Evolutionary conservation across 2,329 filamentous ascomycete species (phyloP), one percentile per base, ranked within the genome.

Genomic region (Aspergillus eucalypticola): DNA sequence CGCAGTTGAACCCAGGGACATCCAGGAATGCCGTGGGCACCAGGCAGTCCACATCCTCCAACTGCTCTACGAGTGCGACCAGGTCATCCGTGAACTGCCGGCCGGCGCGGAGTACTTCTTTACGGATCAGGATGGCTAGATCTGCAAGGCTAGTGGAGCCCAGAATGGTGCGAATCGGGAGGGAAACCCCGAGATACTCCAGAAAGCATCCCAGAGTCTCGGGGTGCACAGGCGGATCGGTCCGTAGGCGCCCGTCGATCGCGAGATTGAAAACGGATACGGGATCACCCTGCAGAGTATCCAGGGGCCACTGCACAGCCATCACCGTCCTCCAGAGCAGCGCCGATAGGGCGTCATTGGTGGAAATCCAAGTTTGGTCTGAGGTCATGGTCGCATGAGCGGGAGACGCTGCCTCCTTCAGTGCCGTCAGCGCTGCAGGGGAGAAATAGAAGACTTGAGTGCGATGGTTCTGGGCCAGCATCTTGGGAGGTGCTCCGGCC

Each of bases 161-260:
- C 13, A 76, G 66, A 57, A 77, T 74, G 58, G 70, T 66, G 8
- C 67, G 65, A 15, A 69, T 63, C 0, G 67, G 55, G 10, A 23
- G 46, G 2, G 56, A 59, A 7, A 72, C 68, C 6, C 69, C 68
- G 2, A 76, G 68, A 60, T 74, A 78, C 44, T 75, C 76, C 10
- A 79, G 67, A 58, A 77, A 78, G 56, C 76, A 77, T 6, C 77
- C 77, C 23, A 78, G 66, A 0, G 75, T 76, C 2, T 69, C 66
- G 2, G 73, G 70, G 54, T 78, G 73, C 2, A 79, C 65, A 0
- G 66, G 70, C 17, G 72, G 73, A 48, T 71, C 66, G 3, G 76
- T 73, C 7, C 73, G 74, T n/a, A 63, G 62, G 3, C 76, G 72
- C 3, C 72, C 74, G 58, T 79, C 73, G 35, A 79, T 69, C 2